Evolutionary conservation across 208 protist genomes (phyloP).

Genomic region (Leishmania aethiopica): DNA sequence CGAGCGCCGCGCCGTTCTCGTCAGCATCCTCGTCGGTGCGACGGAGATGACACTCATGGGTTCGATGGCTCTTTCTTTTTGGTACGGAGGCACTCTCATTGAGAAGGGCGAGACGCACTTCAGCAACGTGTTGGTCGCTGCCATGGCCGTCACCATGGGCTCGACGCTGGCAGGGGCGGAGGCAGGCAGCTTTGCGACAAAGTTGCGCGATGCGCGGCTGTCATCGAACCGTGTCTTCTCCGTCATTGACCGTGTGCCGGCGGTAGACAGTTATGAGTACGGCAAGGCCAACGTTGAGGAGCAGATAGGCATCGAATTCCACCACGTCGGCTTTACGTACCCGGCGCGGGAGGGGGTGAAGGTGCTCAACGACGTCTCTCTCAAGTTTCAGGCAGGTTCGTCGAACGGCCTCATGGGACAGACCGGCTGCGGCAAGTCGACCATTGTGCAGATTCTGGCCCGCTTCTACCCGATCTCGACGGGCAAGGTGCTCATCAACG

Average conservation of each 20-base stretch:
- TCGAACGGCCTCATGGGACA: constrained; percentile 86
- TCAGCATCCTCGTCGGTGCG: constrained; percentile 46
- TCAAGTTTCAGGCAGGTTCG: constrained; percentile 45
- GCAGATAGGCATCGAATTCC: constrained; percentile 49
- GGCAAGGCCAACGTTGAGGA: constrained; percentile 46
- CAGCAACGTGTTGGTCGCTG: constrained; percentile 49
- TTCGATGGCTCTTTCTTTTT: constrained; percentile 68
- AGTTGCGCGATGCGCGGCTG: constrained; percentile 48
- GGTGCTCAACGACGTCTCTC: constrained; percentile 47
- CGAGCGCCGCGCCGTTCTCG: constrained; percentile 31
- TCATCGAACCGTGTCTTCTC: constrained; percentile 67
- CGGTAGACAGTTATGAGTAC: constrained; percentile 53
- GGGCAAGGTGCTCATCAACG: constrained; percentile 55
- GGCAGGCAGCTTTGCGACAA: constrained; percentile 68
- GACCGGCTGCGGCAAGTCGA: constrained; percentile 89
- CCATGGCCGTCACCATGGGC: constrained; percentile 67
- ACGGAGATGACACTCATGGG: constrained; percentile 63
- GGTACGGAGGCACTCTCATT: constrained; percentile 84
- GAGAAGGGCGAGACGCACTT: constrained; percentile 69
- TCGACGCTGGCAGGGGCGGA: constrained; percentile 57
- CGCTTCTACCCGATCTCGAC: constrained; percentile 56
- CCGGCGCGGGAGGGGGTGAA: constrained; percentile 52
- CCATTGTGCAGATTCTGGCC: constrained; percentile 73
- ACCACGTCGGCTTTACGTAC: constrained; percentile 64
- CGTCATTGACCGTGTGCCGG: constrained; percentile 74